Conservation (phyloP, 164 flowering plant genomes). For the Liquidambar formosana region DNA sequence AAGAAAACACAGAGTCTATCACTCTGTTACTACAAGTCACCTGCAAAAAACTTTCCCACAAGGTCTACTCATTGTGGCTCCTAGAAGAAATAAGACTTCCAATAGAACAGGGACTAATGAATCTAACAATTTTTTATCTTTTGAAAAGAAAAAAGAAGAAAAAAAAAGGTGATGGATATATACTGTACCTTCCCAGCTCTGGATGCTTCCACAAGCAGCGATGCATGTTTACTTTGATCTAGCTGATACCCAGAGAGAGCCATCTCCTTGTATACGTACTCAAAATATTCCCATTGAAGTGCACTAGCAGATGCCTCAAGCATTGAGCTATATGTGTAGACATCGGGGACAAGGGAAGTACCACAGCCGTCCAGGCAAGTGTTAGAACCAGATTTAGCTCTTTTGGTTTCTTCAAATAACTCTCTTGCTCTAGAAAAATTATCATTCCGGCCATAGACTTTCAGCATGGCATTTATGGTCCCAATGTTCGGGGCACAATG, state of each 20-base stretch:
- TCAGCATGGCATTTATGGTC: slow-evolving; percentile 80
- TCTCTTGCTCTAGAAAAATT: slow-evolving; percentile 81
- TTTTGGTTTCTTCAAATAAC: slow-evolving; percentile 65
- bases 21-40: too few relatives aligned
- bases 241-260: slow-evolving; percentile 61
- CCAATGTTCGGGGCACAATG: slow-evolving; percentile 73
- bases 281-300: slow-evolving; percentile 95
- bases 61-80: not conserved
- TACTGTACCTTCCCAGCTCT: slow-evolving; percentile 84
- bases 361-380: slow-evolving; percentile 4
- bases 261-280: slow-evolving; percentile 89
- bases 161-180: not conserved
- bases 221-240: slow-evolving; percentile 67
- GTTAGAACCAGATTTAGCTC: slow-evolving; percentile 11
- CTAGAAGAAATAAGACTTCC: not conserved
- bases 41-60: too few relatives aligned
- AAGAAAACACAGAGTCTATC: too few relatives aligned
- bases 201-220: slow-evolving; percentile 74
- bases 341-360: slow-evolving; percentile 46
- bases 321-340: slow-evolving; percentile 63
- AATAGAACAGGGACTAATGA: not conserved
- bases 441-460: slow-evolving; percentile 74
- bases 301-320: slow-evolving; percentile 83
- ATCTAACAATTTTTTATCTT: not conserved
- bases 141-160: not conserved